A percentile compares a stretch with the other conserved stretches of the same genome.
Conservation (phyloP, 2,329 filamentous ascomycete species). For the Penicillium nordicum region DNA sequence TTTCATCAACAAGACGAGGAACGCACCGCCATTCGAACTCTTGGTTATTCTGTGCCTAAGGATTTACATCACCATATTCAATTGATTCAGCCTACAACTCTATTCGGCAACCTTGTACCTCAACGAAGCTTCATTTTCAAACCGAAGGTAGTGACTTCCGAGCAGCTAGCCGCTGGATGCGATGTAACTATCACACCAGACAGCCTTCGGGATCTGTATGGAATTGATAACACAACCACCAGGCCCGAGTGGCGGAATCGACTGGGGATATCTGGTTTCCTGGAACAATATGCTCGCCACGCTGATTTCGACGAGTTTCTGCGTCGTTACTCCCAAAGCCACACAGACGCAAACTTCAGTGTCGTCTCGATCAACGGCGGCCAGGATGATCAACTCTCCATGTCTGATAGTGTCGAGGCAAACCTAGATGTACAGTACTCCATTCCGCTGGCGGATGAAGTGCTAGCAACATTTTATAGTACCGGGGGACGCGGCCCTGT, state of each 20-base stretch:
- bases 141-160: constrained; percentile 10
- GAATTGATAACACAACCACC: constrained; percentile 32
- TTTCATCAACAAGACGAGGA: constrained; percentile 49
- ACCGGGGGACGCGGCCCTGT: constrained; percentile 57
- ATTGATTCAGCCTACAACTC: constrained; percentile 64
- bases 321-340: constrained; percentile 51
- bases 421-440: constrained; percentile 64
- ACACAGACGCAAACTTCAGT: constrained; percentile 54
- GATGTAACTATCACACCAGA: constrained; percentile 45
- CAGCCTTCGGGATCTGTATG: constrained; percentile 52
- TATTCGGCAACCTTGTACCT: constrained; percentile 53
- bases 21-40: constrained; percentile 51
- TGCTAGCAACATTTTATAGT: constrained; percentile 57
- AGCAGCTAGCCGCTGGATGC: constrained; percentile 34
- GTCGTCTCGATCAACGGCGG: constrained; percentile 57
- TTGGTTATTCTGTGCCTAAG: constrained; percentile 61
- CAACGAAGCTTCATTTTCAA: constrained; percentile 37
- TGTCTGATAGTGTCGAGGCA: constrained; percentile 52
- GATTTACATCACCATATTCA: constrained; percentile 54
- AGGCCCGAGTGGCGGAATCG: constrained; percentile 36
- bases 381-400: constrained; percentile 47
- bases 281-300: constrained; percentile 52
- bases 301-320: constrained; percentile 58
- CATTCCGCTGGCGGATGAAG: constrained; percentile 53
- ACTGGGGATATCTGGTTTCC: constrained; percentile 49